Percentiles rank a stretch among this genome's conserved stretches.
These are phyloP conservation scores for Rhodomyrtus psidioides DNA, from an alignment of 441 rosid species.

Conservation along the genomic window DNA sequence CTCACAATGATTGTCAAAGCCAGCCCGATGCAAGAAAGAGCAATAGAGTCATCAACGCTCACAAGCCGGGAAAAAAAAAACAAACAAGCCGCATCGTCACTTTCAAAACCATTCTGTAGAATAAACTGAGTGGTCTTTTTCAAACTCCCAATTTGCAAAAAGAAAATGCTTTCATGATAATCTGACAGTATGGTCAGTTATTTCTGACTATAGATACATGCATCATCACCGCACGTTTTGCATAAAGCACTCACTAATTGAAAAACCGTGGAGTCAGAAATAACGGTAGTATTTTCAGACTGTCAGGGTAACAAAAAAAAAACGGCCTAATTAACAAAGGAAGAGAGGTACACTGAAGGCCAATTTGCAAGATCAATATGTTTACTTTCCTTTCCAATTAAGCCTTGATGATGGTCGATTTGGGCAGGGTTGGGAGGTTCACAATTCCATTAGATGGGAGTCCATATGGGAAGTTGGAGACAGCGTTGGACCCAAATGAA, in stretches of 20 bases:
- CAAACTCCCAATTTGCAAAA: background rate
- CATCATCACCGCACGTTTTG: too few species aligned
- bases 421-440: conserved; percentile 70
- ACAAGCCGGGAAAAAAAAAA: background rate
- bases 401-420: background rate
- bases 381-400: background rate
- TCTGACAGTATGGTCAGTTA: too few species aligned
- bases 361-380: background rate
- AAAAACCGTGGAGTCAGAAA: too few species aligned
- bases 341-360: too few species aligned
- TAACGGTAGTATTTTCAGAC: too few species aligned
- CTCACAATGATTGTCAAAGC: background rate
- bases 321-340: too few species aligned
- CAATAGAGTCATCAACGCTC: background rate
- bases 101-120: background rate
- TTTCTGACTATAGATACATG: too few species aligned
- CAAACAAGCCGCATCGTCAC: background rate
- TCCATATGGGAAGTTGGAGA: conserved; percentile 52
- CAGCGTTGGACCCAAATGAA: conserved; percentile 72
- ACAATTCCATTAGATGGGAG: conserved; percentile 78
- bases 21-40: background rate
- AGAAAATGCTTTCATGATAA: too few species aligned
- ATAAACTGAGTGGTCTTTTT: background rate
- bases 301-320: too few species aligned
- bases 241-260: too few species aligned